phyloP scores from a whole-genome alignment of 2,329 filamentous ascomycete genomes.

The Talaromyces sp. region DNA sequence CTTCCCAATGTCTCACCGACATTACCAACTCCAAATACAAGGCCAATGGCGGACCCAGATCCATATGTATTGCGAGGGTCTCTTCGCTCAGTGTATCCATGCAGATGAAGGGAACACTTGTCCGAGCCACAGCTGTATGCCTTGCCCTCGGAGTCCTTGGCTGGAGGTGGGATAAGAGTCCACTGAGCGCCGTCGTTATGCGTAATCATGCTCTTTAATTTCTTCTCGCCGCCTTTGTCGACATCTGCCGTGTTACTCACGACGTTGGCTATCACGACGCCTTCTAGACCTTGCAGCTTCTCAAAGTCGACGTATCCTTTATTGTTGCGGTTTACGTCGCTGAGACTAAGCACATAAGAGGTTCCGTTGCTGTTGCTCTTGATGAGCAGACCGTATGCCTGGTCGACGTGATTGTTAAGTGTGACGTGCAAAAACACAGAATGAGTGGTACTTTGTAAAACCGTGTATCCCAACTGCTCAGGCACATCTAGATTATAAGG shows the following conservation, averaged over 20 bases:
- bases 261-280: conserved; percentile 80
- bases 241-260: conserved; percentile 70
- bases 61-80: conserved; percentile 84
- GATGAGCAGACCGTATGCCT: conserved; percentile 78
- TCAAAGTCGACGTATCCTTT: conserved; percentile 88
- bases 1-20: conserved; percentile 60
- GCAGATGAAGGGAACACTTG: conserved; percentile 83
- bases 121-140: conserved; percentile 64
- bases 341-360: conserved; percentile 80
- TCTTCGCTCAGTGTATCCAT: conserved; percentile 87
- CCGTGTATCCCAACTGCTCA: conserved; percentile 80
- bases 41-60: conserved; percentile 78
- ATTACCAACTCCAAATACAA: conserved; percentile 90
- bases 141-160: conserved; percentile 67
- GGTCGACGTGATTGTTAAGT: conserved; percentile 62
- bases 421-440: conserved; percentile 92
- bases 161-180: conserved; percentile 70
- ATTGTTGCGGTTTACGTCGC: conserved; percentile 75
- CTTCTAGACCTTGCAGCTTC: conserved; percentile 88
- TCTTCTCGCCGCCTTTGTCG: conserved; percentile 65
- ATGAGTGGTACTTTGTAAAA: conserved; percentile 91
- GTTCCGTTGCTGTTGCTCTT: conserved; percentile 99
- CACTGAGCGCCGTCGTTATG: conserved; percentile 95
- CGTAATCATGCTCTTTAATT: conserved; percentile 84
- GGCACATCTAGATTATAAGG: conserved; percentile 77